These are phyloP conservation scores for Deakozyma indianensis DNA, from an alignment of 805 yeast species.

Conservation along the genomic window DNA sequence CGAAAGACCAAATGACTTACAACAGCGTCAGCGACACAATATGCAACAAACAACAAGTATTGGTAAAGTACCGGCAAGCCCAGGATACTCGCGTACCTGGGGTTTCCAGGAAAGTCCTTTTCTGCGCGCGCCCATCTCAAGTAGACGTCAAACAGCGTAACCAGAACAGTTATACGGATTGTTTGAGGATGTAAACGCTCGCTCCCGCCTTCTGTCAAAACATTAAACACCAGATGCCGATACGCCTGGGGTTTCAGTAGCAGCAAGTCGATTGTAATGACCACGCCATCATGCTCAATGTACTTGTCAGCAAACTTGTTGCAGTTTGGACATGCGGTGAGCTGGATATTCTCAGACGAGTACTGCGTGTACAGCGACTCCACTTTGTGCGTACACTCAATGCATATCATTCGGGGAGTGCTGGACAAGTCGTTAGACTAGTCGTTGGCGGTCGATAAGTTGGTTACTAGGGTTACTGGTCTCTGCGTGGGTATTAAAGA, in stretches of 20 bases:
- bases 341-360: slow-evolving; percentile 62
- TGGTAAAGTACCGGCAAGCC: slow-evolving; percentile 21
- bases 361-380: slow-evolving; percentile 54
- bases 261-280: slow-evolving; percentile 70
- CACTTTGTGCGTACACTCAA: slow-evolving; percentile 66
- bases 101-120: slow-evolving; percentile 25
- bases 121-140: slow-evolving; percentile 88
- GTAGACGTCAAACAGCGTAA: slow-evolving; percentile 76
- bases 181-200: slow-evolving; percentile 5
- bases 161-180: slow-evolving; percentile 41
- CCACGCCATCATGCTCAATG: slow-evolving; percentile 76
- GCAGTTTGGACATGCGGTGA: slow-evolving; percentile 65
- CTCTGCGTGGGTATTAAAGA: too few species aligned
- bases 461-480: too few species aligned
- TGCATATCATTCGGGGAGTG: slow-evolving; percentile 54
- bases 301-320: slow-evolving; percentile 72
- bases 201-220: slow-evolving; percentile 19
- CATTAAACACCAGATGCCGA: slow-evolving; percentile 73
- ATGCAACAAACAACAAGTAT: slow-evolving; percentile 23
- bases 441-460: too few species aligned
- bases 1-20: slow-evolving; percentile 24
- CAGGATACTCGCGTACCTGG: slow-evolving; percentile 13
- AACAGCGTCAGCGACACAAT: slow-evolving; percentile 22
- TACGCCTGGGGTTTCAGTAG: slow-evolving; percentile 68
- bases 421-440: background rate